Conservation (phyloP, 768 basidiomycete species). For the Lentinula guzmanii region DNA sequence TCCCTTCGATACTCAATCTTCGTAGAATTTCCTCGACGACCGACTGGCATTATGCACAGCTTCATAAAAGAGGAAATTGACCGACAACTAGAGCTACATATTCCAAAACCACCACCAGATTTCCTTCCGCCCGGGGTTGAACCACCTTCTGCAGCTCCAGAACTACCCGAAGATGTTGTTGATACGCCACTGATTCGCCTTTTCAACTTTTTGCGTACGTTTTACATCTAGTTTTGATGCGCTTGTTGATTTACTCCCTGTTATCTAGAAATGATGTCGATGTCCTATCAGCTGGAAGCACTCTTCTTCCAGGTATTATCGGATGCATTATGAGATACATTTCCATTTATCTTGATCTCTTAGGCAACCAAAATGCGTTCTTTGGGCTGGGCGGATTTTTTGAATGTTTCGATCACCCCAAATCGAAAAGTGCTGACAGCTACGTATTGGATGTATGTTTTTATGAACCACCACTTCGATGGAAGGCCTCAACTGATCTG, state of each 20-base stretch:
- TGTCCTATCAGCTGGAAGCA: slow-evolving; percentile 90
- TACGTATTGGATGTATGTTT: slow-evolving; percentile 83
- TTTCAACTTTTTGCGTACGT: slow-evolving; percentile 86
- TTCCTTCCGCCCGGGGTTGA: slow-evolving; percentile 32
- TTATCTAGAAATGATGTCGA: slow-evolving; percentile 74
- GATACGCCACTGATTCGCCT: slow-evolving; percentile 83
- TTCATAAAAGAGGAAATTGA: slow-evolving; percentile 73
- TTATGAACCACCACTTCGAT: background rate
- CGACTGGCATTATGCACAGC: slow-evolving; percentile 54
- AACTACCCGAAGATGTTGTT: slow-evolving; percentile 54
- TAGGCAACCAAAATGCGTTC: slow-evolving; percentile 71
- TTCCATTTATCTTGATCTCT: slow-evolving; percentile 9
- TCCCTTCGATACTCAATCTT: background rate
- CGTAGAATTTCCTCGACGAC: slow-evolving; percentile 69
- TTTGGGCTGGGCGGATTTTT: slow-evolving; percentile 81
- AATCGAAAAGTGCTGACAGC: slow-evolving; percentile 63
- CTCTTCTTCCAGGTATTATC: slow-evolving; percentile 63
- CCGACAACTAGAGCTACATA: slow-evolving; percentile 57
- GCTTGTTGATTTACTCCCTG: slow-evolving; percentile 4
- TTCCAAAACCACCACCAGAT: slow-evolving; percentile 38
- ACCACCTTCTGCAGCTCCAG: slow-evolving; percentile 36
- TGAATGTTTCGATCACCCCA: slow-evolving; percentile 64
- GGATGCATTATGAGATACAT: background rate
- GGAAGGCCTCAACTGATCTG: background rate
- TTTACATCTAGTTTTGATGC: background rate